Evolutionary conservation across 2,329 filamentous ascomycete genomes (phyloP), one percentile per base, ranked within the genome.

Genomic region (Chaetoscypha palmicola): DNA sequence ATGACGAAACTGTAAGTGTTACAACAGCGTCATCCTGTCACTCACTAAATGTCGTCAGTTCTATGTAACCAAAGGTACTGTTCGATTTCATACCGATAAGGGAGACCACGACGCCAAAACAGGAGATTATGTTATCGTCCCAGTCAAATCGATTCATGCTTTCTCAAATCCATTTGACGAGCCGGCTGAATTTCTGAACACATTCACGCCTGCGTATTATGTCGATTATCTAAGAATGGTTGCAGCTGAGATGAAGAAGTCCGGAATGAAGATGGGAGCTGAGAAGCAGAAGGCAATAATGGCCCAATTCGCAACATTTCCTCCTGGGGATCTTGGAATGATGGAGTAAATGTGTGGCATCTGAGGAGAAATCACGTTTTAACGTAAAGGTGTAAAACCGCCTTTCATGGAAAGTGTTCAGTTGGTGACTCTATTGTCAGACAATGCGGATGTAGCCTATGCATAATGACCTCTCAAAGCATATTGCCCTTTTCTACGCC

Each of bases 1-100:
- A 79, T 60, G 73, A 79, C 50, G 68, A 74, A 61, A 75, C 71
- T 5, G n/a, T n/a, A n/a, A n/a, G n/a, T n/a, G n/a, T n/a, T n/a
- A n/a, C n/a, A n/a, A n/a, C n/a, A n/a, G n/a, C n/a, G n/a, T n/a
- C n/a, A n/a, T n/a, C n/a, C n/a, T n/a, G n/a, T n/a, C n/a, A n/a
- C n/a, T n/a, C n/a, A n/a, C n/a, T n/a, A n/a, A n/a, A n/a, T n/a
- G n/a, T n/a, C n/a, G n/a, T n/a, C n/a, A n/a, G n/a, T 78, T 77
- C 61, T 67, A 76, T 33, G 65, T 76, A n/a, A 73, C 68, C 1
- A 60, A 68, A 42, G 74, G 74, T 4, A 68, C 60, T 2, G 63
- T 77, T 16, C 68, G 72, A 31, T 76, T 77, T 59, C 70, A 73
- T 51, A 65, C 66, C 10, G 68, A 69, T 0, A 64, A 64, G 45